phyloP scores from a whole-genome alignment of 2,329 filamentous ascomycete species.

The Penicillium oxalicum region DNA sequence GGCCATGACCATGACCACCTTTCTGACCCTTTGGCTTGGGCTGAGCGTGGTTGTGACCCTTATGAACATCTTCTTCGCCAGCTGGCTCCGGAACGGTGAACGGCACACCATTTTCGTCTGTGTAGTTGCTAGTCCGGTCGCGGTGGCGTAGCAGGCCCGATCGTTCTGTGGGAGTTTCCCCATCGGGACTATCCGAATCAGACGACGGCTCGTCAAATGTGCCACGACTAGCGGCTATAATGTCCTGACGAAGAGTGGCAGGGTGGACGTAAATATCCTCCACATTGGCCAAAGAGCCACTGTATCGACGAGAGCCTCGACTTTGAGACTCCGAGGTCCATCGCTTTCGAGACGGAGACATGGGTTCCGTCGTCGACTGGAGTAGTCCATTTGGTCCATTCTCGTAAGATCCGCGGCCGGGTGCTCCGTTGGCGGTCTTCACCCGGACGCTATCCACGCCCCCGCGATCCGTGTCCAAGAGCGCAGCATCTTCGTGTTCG shows the following conservation, averaged over 20 bases:
- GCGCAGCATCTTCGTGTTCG: conserved; percentile 25
- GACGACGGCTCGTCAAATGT: conserved; percentile 52
- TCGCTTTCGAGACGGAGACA: conserved; percentile 29
- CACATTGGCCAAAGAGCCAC: conserved; percentile 54
- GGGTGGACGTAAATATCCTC: conserved; percentile 78
- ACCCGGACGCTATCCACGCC: background rate
- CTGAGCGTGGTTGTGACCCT: conserved; percentile 70
- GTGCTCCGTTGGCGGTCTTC: conserved; percentile 31
- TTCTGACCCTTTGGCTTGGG: conserved; percentile 58
- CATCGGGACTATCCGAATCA: conserved; percentile 52
- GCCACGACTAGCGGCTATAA: conserved; percentile 74
- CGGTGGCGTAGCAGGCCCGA: conserved; percentile 38
- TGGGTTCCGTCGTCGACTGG: conserved; percentile 23
- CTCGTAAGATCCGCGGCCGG: conserved; percentile 41
- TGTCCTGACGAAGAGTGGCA: conserved; percentile 82
- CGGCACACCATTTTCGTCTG: conserved; percentile 22
- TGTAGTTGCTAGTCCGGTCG: conserved; percentile 33
- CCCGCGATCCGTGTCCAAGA: conserved; percentile 55
- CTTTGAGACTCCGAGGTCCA: conserved; percentile 20
- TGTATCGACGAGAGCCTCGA: conserved; percentile 31
- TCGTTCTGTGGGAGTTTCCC: conserved; percentile 45
- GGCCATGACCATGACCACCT: conserved; percentile 39
- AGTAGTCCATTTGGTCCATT: conserved; percentile 20
- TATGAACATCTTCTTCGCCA: conserved; percentile 47
- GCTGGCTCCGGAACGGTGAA: conserved; percentile 8